These are phyloP conservation scores for Solanum rostratum DNA, from an alignment of 257 asterid genomes.

Conservation along the genomic window DNA sequence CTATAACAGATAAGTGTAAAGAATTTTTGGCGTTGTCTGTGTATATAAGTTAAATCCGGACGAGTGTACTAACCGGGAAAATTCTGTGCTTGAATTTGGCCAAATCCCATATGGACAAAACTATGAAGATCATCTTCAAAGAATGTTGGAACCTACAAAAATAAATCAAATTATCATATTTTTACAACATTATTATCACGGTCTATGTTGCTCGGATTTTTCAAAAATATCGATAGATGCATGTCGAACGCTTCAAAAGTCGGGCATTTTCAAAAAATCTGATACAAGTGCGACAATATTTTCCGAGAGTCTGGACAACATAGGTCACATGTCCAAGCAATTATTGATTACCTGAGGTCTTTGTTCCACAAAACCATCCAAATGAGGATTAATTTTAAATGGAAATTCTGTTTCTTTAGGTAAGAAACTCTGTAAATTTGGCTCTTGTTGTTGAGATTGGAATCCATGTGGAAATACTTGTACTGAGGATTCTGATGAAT, in stretches of 20 bases:
- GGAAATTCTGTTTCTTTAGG: constrained; percentile 22
- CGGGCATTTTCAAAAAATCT: neutral
- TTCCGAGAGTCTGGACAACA: neutral
- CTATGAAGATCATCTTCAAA: constrained; percentile 85
- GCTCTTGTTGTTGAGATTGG: constrained; percentile 26
- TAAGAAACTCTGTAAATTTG: constrained; percentile 5
- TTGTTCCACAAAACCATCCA: constrained; percentile 30
- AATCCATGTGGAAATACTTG: constrained; percentile 25
- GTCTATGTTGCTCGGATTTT: neutral
- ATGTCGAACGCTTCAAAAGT: neutral
- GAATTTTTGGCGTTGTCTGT: neutral
- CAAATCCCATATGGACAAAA: constrained; percentile 71
- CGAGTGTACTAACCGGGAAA: constrained; percentile 40
- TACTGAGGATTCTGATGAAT: constrained; percentile 21
- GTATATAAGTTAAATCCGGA: neutral
- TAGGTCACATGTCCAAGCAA: neutral
- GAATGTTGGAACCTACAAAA: constrained; percentile 42
- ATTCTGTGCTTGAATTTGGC: constrained; percentile 46
- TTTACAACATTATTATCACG: neutral
- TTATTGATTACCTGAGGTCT: constrained; percentile 45
- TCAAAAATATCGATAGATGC: neutral
- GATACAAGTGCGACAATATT: neutral
- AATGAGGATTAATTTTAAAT: constrained; percentile 26
- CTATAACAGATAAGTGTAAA: neutral
- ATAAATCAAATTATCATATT: neutral